Base-by-base conservation (phyloP, 192 early-diverging fungal species). In the Backusella westeae region DNA sequence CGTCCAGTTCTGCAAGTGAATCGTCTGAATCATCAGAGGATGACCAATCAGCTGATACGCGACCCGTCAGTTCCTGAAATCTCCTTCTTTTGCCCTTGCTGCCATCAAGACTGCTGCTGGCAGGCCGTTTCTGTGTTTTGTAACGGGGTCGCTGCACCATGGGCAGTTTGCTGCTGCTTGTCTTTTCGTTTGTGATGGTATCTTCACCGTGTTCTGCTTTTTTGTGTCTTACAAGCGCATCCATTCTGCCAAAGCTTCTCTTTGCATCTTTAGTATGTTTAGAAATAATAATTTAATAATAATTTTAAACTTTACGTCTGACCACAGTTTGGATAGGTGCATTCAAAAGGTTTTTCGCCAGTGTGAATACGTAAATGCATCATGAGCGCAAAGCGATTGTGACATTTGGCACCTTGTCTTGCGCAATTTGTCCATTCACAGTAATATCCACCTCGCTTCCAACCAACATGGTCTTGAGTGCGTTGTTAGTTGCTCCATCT, bases 321-420 rank as follows among this genome's bases (percentile, higher is more conserved):
- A 17, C 68, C 65, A 72, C 82, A 83, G 6, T 74, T 76, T 1
- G 71, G 44, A 26, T 35, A 42, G 21, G 32, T 63, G 38, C 89
- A 90, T 59, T 86, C 85, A 73, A 85, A 90, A 1, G 89, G 89
- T 42, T 90, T 90, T 69, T 90, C 87, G 6, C 86, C 86, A 2
- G 89, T 90, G 69, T 90, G 89, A 59, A 85, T 90, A 42, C 89
- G 76, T 74, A 90, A 78, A 63, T 90, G 89, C 46, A 85, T 85
- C 39, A 90, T 86, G n/a, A 90, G 75, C 9, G 89, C 87, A 80
- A 88, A 90, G 19, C 89, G 81, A 46, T 84, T 87, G 35, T 85
- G 85, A 70, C 85, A 84, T 59, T 85, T 85, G 17, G 82, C 82
- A 3, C 84, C 82, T 68, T 81, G 81, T 66, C 87, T 78, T 36